These are phyloP conservation scores for Aspergillus incahuasiensis DNA, from an alignment of 495 filamentous ascomycete species.

Conservation along the genomic window DNA sequence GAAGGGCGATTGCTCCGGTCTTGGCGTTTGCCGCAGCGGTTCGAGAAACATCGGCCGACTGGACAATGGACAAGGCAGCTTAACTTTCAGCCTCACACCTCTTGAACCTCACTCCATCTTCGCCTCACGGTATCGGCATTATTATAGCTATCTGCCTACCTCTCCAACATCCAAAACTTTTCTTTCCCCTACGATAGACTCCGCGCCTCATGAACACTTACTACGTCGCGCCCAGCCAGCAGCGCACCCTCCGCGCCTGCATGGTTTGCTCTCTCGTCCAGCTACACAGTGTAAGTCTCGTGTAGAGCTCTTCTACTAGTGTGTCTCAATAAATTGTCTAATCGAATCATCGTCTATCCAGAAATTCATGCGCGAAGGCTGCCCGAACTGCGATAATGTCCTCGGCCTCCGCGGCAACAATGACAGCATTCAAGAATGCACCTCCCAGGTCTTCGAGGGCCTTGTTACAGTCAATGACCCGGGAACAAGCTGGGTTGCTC, in stretches of 20 bases:
- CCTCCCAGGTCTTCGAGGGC: constrained; percentile 90
- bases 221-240: constrained; percentile 61
- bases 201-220: constrained; percentile 33
- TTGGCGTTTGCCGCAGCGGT: constrained; percentile 19
- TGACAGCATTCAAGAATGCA: constrained; percentile 86
- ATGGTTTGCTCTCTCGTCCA: constrained; percentile 97
- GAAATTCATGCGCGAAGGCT: constrained; percentile 80
- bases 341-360: constrained; percentile 25
- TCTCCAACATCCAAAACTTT: neutral
- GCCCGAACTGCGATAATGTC: constrained; percentile 93
- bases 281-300: constrained; percentile 57
- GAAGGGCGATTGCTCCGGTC: constrained; percentile 16
- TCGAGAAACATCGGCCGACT: constrained; percentile 17
- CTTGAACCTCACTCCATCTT: neutral
- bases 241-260: constrained; percentile 85
- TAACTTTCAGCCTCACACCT: neutral
- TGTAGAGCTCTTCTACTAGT: neutral
- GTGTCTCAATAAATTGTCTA: neutral
- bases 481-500: constrained; percentile 78
- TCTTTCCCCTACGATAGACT: neutral
- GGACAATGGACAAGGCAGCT: neutral
- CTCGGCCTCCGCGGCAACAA: constrained; percentile 71
- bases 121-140: neutral
- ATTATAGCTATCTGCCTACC: neutral
- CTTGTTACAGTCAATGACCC: constrained; percentile 78